These are phyloP conservation scores for Paramecium sonneborni DNA, from an alignment of 73 alveolate species.

Conservation along the genomic window DNA sequence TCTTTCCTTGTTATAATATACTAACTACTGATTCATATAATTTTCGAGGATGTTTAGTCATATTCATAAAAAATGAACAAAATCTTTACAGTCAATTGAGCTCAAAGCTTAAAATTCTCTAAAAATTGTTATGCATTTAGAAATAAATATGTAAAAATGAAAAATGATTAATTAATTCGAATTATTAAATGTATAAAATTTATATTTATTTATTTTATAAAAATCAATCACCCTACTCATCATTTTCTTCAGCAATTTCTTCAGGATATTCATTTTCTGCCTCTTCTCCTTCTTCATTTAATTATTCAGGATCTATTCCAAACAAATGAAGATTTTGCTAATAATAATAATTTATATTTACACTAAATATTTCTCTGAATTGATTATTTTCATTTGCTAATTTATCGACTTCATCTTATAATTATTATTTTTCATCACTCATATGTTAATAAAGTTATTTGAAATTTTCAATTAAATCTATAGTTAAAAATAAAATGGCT, in stretches of 20 bases:
- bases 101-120: too few species aligned
- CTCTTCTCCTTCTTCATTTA: slow-evolving; percentile 47
- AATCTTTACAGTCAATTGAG: too few species aligned
- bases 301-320: slow-evolving; percentile 50
- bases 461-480: slow-evolving; percentile 51
- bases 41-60: too few species aligned
- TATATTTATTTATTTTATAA: neutral
- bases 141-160: too few species aligned
- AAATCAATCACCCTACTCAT: slow-evolving; percentile 20
- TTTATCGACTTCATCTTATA: slow-evolving; percentile 34
- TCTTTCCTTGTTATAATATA: too few species aligned
- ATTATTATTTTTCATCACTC: slow-evolving; percentile 36
- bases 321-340: slow-evolving; percentile 37
- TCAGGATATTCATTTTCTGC: slow-evolving; percentile 50
- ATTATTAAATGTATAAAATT: neutral
- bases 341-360: neutral
- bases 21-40: too few species aligned
- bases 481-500: neutral
- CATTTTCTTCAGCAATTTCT: slow-evolving; percentile 44
- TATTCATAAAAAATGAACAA: too few species aligned
- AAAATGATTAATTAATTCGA: neutral
- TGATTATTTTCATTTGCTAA: slow-evolving; percentile 51
- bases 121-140: too few species aligned
- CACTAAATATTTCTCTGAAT: slow-evolving; percentile 47
- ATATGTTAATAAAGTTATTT: slow-evolving; percentile 33